Evolutionary conservation across 805 yeast species (phyloP).

Genomic region (Candida montana): DNA sequence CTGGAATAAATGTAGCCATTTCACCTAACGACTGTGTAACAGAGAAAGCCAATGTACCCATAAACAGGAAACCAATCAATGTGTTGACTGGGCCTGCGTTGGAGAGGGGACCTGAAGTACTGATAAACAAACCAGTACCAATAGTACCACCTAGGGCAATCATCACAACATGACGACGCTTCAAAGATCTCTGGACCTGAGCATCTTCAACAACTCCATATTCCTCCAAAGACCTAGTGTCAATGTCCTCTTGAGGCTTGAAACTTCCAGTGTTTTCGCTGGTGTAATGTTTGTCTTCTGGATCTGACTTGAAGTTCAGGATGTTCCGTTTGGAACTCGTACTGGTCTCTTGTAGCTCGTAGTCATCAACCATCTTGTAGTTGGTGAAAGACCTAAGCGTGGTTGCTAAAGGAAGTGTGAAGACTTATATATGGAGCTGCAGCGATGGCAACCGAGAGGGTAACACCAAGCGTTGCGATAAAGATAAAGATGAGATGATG

Average conservation of each 20-base stretch:
- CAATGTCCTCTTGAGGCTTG: neutral
- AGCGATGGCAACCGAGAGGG: no score
- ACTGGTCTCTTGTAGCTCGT: neutral
- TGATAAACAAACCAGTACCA: constrained; percentile 73
- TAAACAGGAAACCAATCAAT: constrained; percentile 57
- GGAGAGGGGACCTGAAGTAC: constrained; percentile 49
- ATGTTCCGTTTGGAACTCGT: neutral
- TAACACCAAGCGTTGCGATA: neutral
- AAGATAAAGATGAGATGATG: neutral
- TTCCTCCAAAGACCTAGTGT: neutral
- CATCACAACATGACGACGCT: constrained; percentile 68
- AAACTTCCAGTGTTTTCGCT: neutral
- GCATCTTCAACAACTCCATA: constrained; percentile 9
- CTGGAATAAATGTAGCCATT: constrained; percentile 75
- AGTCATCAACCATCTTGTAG: neutral
- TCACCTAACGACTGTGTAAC: constrained; percentile 74
- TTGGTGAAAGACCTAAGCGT: no score
- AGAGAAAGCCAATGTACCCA: constrained; percentile 58
- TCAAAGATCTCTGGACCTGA: constrained; percentile 51
- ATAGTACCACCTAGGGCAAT: constrained; percentile 77
- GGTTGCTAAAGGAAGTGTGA: neutral
- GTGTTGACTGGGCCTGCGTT: constrained; percentile 68
- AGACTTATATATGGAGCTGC: no score
- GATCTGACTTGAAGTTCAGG: neutral
- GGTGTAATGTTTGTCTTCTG: neutral